Evolutionary conservation across 148 eudicot genomes (phyloP).

Genomic region (Silene uniflora): DNA sequence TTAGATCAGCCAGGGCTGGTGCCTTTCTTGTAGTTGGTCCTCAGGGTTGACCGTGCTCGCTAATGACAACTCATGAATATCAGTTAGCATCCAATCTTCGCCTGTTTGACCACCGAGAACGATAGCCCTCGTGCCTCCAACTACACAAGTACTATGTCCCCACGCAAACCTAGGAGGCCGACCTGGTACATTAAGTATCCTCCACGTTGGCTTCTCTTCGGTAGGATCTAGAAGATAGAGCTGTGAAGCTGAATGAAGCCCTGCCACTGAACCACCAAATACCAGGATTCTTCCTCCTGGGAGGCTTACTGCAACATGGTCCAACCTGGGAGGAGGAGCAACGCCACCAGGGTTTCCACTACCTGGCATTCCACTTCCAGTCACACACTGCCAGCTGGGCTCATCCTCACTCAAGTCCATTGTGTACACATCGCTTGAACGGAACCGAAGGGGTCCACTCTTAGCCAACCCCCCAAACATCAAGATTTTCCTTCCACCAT

Average conservation of each 20-base stretch:
- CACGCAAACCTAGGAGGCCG: conserved; percentile 89
- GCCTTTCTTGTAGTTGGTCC: conserved; percentile 11
- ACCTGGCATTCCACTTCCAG: conserved; percentile 89
- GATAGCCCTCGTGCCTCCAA: conserved; percentile 87
- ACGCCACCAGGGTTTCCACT: conserved; percentile 89
- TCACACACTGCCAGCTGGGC: conserved; percentile 86
- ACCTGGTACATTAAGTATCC: conserved; percentile 81
- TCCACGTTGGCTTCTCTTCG: conserved; percentile 94
- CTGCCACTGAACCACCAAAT: conserved; percentile 94
- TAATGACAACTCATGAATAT: conserved; percentile 74
- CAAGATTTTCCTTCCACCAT: conserved; percentile 83
- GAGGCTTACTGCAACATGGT: conserved; percentile 92
- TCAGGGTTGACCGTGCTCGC: conserved; percentile 48
- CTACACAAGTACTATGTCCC: conserved; percentile 95
- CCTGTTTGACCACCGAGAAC: conserved; percentile 95
- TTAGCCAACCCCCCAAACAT: conserved; percentile 96
- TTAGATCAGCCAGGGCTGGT: conserved; percentile 2
- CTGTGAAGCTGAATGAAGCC: conserved; percentile 98
- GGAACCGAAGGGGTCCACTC: conserved; percentile 76
- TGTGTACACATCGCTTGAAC: conserved; percentile 83
- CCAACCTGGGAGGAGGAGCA: conserved; percentile 92
- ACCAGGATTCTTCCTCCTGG: conserved; percentile 89
- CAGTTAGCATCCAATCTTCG: conserved; percentile 91
- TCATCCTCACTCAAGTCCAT: conserved; percentile 84
- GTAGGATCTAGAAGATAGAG: conserved; percentile 84